Evolutionary conservation across 1,284 basidiomycete species (phyloP), one percentile per base, ranked within the genome.

Genomic region (Tilletia walkeri): DNA sequence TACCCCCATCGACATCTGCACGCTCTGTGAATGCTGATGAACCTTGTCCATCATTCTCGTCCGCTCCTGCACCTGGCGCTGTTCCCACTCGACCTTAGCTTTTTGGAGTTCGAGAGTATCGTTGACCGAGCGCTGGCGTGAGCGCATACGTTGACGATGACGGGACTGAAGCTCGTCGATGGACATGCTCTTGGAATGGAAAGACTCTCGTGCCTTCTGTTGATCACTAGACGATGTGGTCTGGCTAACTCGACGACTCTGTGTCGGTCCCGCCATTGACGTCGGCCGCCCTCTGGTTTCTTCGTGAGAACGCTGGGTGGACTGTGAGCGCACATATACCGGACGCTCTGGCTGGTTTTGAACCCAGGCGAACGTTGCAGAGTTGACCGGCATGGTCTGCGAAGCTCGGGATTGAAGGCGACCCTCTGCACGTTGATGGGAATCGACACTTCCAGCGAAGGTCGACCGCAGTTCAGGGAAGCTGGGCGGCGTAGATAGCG

Each of bases 51-150:
- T 45, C 41, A 45, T 45, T 14, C 41, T 45, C 41, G 41, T 45
- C 41, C 41, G 41, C 41, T 45, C 41, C 41, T 45, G 9, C 9
- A 14, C 41, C 41, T 45, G 41, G 3, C 41, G 41, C 41, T 45
- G 41, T 45, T 76, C 73, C 73, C 75, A 78, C 34, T 76, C 76
- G 48, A 73, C 73, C 48, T 73, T 75, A 12, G 75, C 76, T 34
- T 49, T 50, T 9, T 70, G 72, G 65, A 78, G 67, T 45, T 68
- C 69, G 34, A 72, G 75, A 4, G 72, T 73, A 20, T 78, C 76
- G 12, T 73, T 67, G 14, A 78, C 74, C 24, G 71, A 74, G 49
- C 71, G 59, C 59, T 63, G 34, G 14, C 38, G 59, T 10, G 59
- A 24, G 59, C 59, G 59, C 59, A 34, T 38, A 12, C 59, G 59